Evolutionary conservation across 768 basidiomycete genomes (phyloP).

Genomic region (Suillus weaverae): DNA sequence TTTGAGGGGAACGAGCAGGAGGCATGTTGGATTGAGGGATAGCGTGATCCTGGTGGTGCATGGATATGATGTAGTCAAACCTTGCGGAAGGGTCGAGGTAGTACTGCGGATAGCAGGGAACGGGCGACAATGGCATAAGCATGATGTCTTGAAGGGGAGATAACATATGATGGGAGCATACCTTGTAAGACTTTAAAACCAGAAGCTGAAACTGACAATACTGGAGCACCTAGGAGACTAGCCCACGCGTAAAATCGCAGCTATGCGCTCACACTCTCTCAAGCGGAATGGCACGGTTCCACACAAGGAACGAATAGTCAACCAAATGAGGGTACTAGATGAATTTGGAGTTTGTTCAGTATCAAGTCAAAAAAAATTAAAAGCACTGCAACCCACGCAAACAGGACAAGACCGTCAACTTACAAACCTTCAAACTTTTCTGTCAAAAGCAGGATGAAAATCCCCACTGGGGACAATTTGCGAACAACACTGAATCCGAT

Average conservation of each 20-base stretch:
- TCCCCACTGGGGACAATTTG: conserved; percentile 7
- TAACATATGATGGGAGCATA: conserved; percentile 11
- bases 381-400: conserved; percentile 7
- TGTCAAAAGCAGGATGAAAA: conserved; percentile 9
- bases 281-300: conserved; percentile 12
- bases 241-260: conserved; percentile 8
- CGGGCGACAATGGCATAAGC: conserved; percentile 23
- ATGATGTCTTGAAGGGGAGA: conserved; percentile 6
- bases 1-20: conserved; percentile 58
- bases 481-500: conserved; percentile 9
- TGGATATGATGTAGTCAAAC: conserved; percentile 44
- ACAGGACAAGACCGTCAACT: conserved; percentile 4
- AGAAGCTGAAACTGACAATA: conserved; percentile 3
- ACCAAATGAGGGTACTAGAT: not conserved
- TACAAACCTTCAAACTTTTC: conserved; percentile 11
- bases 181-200: conserved; percentile 15
- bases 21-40: conserved; percentile 38
- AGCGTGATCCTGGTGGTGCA: conserved; percentile 46
- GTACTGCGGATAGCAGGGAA: conserved; percentile 24
- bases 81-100: conserved; percentile 28
- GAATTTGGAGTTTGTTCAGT: conserved; percentile 1
- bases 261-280: conserved; percentile 7
- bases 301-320: conserved; percentile 12
- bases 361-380: not conserved
- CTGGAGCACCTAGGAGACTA: not conserved